Evolutionary conservation across 768 basidiomycete species (phyloP), one percentile per base, ranked within the genome.

Genomic region (Termitomyces sp.): DNA sequence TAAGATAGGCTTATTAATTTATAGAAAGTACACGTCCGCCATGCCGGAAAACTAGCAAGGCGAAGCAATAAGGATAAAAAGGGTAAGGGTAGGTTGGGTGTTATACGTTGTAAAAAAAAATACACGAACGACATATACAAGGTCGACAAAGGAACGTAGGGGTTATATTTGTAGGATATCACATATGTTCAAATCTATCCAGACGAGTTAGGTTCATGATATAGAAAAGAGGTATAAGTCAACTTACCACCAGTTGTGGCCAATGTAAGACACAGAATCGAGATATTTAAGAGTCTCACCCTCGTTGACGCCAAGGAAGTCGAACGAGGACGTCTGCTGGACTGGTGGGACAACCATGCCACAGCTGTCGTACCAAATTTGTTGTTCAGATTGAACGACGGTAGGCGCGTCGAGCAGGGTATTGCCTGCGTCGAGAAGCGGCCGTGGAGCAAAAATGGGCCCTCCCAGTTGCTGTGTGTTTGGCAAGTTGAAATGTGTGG

Each of bases 361-460:
- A 26, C 58, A 56, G 11, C 36, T 38, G 22, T 63, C 55, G 32
- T 60, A 60, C 56, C 59, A 60, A 24, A 45, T 8, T 11, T 58
- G 24, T 18, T 50, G 46, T 20, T 40, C 46, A 3, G 54, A 47
- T 18, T 58, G 53, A 3, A 20, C 14, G 7, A 50, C 44, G 20
- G 48, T 14, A 18, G 60, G 46, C 7, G 26, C 49, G 14, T 20
- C 46, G n/a, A 63, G 59, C 43, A 63, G 22, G 11, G 57, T 63
- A 48, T 61, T 63, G 26, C 48, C 50, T 3, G 62, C 58, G 44
- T 60, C 62, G 14, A 60, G 54, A 7, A 60, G 62, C 2, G 60
- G 62, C 1, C 62, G 59, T 14, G 56, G 62, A 3, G 60, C 47
- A 20, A 54, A 57, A 9, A 63, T 35, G 16, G 59, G 30, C 5